phyloP scores from a whole-genome alignment of 1,139 yeast genomes.

The Magnusiomyces tetraspermus region DNA sequence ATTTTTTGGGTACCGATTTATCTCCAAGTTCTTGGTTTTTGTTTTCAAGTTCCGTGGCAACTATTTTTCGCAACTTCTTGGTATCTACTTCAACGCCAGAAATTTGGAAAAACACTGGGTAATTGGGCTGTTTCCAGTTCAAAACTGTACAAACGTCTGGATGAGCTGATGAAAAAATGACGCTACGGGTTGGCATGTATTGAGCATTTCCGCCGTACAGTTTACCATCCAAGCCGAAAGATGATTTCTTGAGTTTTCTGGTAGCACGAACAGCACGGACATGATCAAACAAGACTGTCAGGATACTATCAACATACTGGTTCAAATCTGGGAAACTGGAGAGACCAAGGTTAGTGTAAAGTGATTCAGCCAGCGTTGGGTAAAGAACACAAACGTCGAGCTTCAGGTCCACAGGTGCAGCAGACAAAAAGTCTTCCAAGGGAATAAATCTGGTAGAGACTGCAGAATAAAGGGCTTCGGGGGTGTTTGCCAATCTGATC shows the following conservation, averaged over 20 bases:
- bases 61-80: constrained; percentile 29
- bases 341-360: constrained; percentile 39
- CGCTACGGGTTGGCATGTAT: constrained; percentile 40
- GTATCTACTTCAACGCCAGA: constrained; percentile 29
- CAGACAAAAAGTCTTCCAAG: constrained; percentile 46
- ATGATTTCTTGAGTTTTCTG: constrained; percentile 12
- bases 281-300: constrained; percentile 67
- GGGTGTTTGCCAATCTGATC: constrained; percentile 28
- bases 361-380: constrained; percentile 64
- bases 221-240: constrained; percentile 11
- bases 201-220: constrained; percentile 12
- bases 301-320: constrained; percentile 61
- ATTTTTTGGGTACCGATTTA: no score
- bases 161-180: constrained; percentile 77
- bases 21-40: no score
- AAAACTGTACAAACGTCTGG: constrained; percentile 82
- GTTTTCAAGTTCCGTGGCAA: not conserved
- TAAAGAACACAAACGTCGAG: constrained; percentile 71
- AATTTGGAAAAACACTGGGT: constrained; percentile 83
- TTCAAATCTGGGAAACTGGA: constrained; percentile 45
- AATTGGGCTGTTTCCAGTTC: constrained; percentile 98
- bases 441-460: constrained; percentile 43
- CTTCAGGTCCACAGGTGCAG: constrained; percentile 50
- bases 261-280: constrained; percentile 36
- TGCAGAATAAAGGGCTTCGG: constrained; percentile 27